Percentiles rank a stretch among this genome's conserved stretches.
These are phyloP conservation scores for Colletotrichum karsti DNA, from an alignment of 2,329 filamentous ascomycete species.

Conservation along the genomic window DNA sequence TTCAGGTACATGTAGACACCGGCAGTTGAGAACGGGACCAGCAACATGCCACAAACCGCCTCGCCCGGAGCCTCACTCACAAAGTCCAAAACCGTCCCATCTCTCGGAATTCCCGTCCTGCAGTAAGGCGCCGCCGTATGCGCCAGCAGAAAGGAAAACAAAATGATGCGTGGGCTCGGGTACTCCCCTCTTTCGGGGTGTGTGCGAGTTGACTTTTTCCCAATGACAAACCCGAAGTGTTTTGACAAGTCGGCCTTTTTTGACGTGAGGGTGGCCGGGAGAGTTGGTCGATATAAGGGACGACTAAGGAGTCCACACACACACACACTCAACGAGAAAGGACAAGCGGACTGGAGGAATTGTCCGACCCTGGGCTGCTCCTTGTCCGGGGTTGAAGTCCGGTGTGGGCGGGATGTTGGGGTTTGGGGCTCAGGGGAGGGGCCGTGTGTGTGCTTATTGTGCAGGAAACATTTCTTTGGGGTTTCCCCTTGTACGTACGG, in stretches of 20 bases:
- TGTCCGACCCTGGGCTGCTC: background rate
- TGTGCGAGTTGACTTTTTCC: background rate
- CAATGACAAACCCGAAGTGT: background rate
- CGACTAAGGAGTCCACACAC: background rate
- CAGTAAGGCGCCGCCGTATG: too few species aligned
- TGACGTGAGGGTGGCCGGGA: slow-evolving; percentile 1
- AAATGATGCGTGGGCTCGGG: too few species aligned
- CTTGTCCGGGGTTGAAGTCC: background rate
- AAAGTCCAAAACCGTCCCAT: background rate
- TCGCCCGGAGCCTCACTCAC: background rate
- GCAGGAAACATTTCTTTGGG: background rate
- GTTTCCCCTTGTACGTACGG: background rate
- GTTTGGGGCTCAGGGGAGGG: background rate
- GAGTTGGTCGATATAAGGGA: background rate
- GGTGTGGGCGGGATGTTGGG: background rate
- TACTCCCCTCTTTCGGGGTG: background rate
- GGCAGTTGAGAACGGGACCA: background rate
- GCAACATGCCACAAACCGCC: background rate
- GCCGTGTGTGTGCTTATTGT: too few species aligned
- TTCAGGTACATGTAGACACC: background rate
- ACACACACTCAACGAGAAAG: background rate
- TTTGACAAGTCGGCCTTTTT: slow-evolving; percentile 11
- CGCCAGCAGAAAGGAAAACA: too few species aligned
- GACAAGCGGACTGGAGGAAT: background rate
- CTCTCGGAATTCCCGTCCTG: too few species aligned